Percentiles rank a stretch among this genome's conserved stretches.
Evolutionary conservation across 768 basidiomycete species (phyloP).

Genomic region (Amylocystis lapponica): DNA sequence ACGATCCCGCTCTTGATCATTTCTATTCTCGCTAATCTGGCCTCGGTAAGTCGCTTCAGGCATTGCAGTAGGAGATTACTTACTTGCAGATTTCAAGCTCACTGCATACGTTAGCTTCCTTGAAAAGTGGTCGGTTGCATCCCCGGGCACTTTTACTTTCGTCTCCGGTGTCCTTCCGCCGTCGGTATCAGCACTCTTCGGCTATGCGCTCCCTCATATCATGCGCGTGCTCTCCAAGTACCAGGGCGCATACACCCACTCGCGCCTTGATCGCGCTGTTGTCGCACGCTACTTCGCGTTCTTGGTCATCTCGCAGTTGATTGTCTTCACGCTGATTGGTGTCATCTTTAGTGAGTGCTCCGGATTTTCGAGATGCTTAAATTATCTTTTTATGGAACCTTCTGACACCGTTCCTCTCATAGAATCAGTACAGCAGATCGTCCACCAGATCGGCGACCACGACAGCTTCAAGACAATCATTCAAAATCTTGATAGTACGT

Average conservation of each 20-base stretch:
- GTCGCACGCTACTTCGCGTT: constrained; percentile 91
- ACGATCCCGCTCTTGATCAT: constrained; percentile 89
- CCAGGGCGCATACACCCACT: constrained; percentile 65
- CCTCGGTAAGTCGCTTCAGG: constrained; percentile 46
- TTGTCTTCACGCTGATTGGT: constrained; percentile 91
- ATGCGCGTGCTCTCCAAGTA: constrained; percentile 81
- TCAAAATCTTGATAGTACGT: constrained; percentile 37
- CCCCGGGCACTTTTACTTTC: constrained; percentile 67
- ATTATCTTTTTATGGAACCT: no score
- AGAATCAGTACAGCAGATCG: constrained; percentile 35
- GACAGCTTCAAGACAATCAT: constrained; percentile 41
- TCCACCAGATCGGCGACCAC: constrained; percentile 43
- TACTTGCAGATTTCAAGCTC: constrained; percentile 33
- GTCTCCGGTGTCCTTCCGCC: constrained; percentile 93
- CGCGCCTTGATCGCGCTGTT: constrained; percentile 84
- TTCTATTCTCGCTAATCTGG: constrained; percentile 87
- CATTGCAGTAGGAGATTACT: no score
- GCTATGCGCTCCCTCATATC: constrained; percentile 84
- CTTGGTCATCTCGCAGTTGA: constrained; percentile 87
- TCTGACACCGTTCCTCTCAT: constrained; percentile 21
- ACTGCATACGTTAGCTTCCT: constrained; percentile 72
- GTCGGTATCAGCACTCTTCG: constrained; percentile 80
- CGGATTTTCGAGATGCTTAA: no score
- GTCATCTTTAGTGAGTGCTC: constrained; percentile 71
- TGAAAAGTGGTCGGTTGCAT: constrained; percentile 58